A percentile compares a stretch with the other conserved stretches of the same genome.
These are phyloP conservation scores for Gossypium arboreum DNA, from an alignment of 345 rosid genomes.

Conservation along the genomic window DNA sequence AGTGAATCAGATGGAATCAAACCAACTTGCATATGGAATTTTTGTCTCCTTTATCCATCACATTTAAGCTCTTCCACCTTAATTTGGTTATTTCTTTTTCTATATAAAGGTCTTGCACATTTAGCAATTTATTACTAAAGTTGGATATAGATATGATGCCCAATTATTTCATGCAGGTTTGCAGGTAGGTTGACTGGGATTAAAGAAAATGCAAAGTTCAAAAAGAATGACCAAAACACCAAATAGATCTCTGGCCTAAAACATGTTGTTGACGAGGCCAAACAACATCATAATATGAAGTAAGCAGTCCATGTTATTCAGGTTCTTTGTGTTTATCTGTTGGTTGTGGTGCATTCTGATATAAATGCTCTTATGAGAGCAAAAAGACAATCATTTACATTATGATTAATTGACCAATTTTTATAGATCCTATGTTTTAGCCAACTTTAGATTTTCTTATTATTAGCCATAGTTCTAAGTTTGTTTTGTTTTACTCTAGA, in stretches of 20 bases:
- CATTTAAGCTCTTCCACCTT: no score
- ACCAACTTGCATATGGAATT: not conserved
- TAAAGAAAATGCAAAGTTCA: conserved; percentile 82
- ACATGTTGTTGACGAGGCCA: conserved; percentile 73
- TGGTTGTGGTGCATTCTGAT: not conserved
- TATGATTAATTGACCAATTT: not conserved
- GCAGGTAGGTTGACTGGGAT: conserved; percentile 85
- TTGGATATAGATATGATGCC: not conserved
- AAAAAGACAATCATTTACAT: not conserved
- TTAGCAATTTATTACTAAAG: not conserved
- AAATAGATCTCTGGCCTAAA: conserved; percentile 59
- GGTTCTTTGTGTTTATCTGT: not conserved
- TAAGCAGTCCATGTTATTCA: conserved; percentile 31
- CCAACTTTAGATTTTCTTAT: not conserved
- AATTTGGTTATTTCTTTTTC: not conserved
- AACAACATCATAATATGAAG: conserved; percentile 76
- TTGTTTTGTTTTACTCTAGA: not conserved
- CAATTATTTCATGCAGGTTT: conserved; percentile 43
- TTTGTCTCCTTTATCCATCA: not conserved
- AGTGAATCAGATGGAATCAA: not conserved
- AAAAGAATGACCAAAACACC: conserved; percentile 41
- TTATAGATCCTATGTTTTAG: not conserved
- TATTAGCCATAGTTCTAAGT: not conserved
- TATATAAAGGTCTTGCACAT: not conserved
- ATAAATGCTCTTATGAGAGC: not conserved